These are phyloP conservation scores for Lichenothelia convexa DNA, from an alignment of 495 filamentous ascomycete genomes.

Conservation along the genomic window DNA sequence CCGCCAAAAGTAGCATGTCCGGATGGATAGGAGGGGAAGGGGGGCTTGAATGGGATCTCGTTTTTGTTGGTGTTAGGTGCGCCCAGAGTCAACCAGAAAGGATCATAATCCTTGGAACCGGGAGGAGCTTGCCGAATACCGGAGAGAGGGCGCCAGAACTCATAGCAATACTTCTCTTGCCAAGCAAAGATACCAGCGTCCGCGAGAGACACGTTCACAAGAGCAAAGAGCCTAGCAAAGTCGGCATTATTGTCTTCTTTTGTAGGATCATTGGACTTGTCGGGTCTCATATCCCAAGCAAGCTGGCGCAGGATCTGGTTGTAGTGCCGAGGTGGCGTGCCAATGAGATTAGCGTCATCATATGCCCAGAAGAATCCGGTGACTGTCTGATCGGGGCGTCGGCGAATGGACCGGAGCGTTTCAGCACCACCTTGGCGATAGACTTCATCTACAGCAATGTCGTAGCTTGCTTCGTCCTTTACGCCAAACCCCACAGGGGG, in stretches of 20 bases:
- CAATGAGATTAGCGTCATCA: slow-evolving; percentile 21
- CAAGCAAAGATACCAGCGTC: slow-evolving; percentile 23
- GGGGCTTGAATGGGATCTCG: slow-evolving; percentile 19
- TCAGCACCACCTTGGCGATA: slow-evolving; percentile 1
- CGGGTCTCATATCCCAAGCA: slow-evolving; percentile 8
- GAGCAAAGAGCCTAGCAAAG: slow-evolving; percentile 19
- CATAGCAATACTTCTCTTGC: slow-evolving; percentile 19
- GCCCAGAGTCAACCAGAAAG: slow-evolving; percentile 19
- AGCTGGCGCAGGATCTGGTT: slow-evolving; percentile 17
- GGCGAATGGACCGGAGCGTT: slow-evolving; percentile 12
- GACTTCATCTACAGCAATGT: slow-evolving; percentile 2
- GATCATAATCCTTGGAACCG: slow-evolving; percentile 4
- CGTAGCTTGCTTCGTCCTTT: slow-evolving; percentile 10
- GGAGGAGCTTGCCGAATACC: slow-evolving; percentile 16
- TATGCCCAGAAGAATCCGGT: slow-evolving; percentile 22
- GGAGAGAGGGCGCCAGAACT: slow-evolving; percentile 23
- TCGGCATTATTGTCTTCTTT: slow-evolving; percentile 20
- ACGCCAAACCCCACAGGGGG: slow-evolving; percentile 13
- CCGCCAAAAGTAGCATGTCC: slow-evolving; percentile 22
- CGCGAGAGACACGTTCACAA: slow-evolving; percentile 16
- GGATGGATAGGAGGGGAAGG: slow-evolving; percentile 23
- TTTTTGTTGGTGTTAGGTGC: slow-evolving; percentile 21
- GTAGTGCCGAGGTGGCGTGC: slow-evolving; percentile 16
- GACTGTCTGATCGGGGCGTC: slow-evolving; percentile 13
- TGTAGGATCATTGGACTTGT: slow-evolving; percentile 1